These are phyloP conservation scores for Quercus glauca DNA, from an alignment of 306 rosid genomes.

Conservation along the genomic window DNA sequence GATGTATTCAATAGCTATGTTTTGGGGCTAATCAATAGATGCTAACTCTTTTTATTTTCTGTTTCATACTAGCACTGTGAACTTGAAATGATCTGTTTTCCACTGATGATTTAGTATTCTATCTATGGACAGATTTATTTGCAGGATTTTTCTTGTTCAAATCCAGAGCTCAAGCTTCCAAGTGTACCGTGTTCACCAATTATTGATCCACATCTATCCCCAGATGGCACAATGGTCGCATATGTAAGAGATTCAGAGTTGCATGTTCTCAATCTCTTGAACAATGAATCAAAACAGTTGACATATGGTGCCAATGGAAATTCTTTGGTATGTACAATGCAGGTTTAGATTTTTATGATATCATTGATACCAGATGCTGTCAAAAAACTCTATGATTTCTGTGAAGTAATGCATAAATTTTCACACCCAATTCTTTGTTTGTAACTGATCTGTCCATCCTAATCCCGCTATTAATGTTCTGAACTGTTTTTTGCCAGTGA, in stretches of 20 bases:
- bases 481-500: neutral
- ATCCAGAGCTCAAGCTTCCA: conserved; percentile 72
- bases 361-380: neutral
- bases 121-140: conserved; percentile 64
- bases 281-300: conserved; percentile 69
- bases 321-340: conserved; percentile 53
- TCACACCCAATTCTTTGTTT: neutral
- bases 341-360: conserved; percentile 6
- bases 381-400: neutral
- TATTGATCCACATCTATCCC: conserved; percentile 91
- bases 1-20: neutral
- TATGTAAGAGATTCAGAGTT: conserved; percentile 73
- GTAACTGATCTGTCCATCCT: conserved; percentile 3
- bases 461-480: conserved; percentile 5
- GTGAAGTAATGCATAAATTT: conserved; percentile 1
- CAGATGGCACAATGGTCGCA: conserved; percentile 79
- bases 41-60: neutral
- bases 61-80: conserved; percentile 1
- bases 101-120: conserved; percentile 24
- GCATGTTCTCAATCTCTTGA: conserved; percentile 59
- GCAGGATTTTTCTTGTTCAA: conserved; percentile 61
- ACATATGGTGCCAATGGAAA: conserved; percentile 64
- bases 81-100: conserved; percentile 24
- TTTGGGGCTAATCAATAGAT: neutral
- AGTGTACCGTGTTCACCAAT: conserved; percentile 61